Evolutionary conservation across 2,329 filamentous ascomycete species (phyloP), one percentile per base, ranked within the genome.

Genomic region (Cercospora beticola): DNA sequence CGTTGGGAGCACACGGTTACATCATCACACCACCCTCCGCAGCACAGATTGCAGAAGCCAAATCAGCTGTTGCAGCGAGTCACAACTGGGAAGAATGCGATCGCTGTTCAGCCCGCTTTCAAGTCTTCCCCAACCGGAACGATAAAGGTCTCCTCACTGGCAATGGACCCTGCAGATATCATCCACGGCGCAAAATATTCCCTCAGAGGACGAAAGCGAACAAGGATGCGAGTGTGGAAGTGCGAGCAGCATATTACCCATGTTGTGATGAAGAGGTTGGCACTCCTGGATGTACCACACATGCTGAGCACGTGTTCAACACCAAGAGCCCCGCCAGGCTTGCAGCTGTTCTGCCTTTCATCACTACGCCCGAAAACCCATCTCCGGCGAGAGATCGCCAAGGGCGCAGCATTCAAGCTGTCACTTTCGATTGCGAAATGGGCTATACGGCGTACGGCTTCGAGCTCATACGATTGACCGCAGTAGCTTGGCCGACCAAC

Each of bases 371-470:
- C 0, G 80, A 84, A 12, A 93, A 93, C 72, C 78, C 82, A 1
- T 74, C 81, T 2, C 83, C 82, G 1, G 81, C 83, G 0, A 75
- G 79, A 1, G 82, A 86, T 36, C 54, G 63, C 1, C 71, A 70
- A 26, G 46, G 70, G 66, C 23, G 74, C 74, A 31, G 74, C 70
- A 71, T 75, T 1, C 86, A 87, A 40, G 92, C 91, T 2, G 88
- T 98, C 10, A 91, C 89, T 71, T 94, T 99, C 75, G 95, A 99
- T 78, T 98, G 95, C 76, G 95, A 99, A 78, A 99, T 99, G 95
- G 92, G 92, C 4, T 98, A 97, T 77, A 99, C 96, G 0, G 92
- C 92, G 0, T 81, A 90, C 61, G 95, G 96, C 0, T 83, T 98
- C 72, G 95, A 99, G 79, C 86, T 99, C 18, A 90, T 98, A 66